Evolutionary conservation across 169 alveolate genomes (phyloP).

Genomic region (Perkinsus marinus): DNA sequence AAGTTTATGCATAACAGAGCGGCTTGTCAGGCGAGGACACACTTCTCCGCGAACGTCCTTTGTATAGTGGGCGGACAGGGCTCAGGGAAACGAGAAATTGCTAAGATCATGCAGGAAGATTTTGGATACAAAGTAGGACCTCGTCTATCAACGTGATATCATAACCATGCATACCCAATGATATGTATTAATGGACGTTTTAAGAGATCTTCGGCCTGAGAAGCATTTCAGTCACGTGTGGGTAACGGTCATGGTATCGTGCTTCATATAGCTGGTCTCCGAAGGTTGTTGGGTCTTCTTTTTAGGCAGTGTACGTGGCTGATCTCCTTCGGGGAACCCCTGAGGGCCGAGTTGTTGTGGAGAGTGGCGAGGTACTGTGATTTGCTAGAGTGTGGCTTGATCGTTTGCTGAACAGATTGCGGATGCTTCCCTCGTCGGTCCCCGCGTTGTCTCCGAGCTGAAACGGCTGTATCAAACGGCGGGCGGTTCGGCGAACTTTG

Average conservation of each 20-base stretch:
- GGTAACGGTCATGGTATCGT: no score
- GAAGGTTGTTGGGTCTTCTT: not conserved
- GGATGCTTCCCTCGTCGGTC: not conserved
- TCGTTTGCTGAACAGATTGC: not conserved
- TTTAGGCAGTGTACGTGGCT: not conserved
- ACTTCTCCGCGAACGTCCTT: not conserved
- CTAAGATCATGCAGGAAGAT: not conserved
- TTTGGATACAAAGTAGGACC: not conserved
- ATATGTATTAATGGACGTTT: no score
- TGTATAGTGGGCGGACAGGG: not conserved
- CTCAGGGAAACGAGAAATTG: not conserved
- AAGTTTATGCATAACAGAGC: not conserved
- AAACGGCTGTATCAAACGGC: not conserved
- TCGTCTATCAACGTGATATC: no score
- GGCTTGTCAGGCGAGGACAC: not conserved
- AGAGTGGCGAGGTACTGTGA: not conserved
- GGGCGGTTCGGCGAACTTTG: not conserved
- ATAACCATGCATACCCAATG: no score
- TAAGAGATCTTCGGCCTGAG: no score
- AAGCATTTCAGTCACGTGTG: no score
- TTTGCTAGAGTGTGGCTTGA: not conserved
- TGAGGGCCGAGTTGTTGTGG: not conserved
- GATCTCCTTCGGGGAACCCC: not conserved
- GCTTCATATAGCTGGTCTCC: no score
- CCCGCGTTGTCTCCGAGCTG: not conserved